phyloP scores from a whole-genome alignment of 2,329 filamentous ascomycete genomes.

The Trichophyton benhamiae region DNA sequence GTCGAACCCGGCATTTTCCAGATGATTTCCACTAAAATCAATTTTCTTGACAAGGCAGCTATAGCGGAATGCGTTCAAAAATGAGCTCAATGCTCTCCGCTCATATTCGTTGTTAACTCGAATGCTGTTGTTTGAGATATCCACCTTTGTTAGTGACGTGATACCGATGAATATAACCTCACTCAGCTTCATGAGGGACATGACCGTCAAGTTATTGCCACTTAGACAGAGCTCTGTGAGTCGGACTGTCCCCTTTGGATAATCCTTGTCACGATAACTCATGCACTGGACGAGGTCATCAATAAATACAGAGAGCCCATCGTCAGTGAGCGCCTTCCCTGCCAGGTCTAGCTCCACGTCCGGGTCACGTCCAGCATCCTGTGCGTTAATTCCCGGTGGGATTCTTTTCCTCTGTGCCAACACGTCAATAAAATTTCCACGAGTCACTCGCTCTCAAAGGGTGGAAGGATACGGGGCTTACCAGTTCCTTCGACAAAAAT shows the following conservation, averaged over 20 bases:
- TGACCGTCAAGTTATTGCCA: slow-evolving; percentile 34
- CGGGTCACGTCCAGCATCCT: slow-evolving; percentile 22
- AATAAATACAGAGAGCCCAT: slow-evolving; percentile 33
- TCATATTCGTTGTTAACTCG: slow-evolving; percentile 26
- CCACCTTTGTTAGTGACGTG: slow-evolving; percentile 36
- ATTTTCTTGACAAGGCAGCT: slow-evolving; percentile 35
- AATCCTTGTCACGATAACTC: slow-evolving; percentile 20
- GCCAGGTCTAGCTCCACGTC: slow-evolving; percentile 36
- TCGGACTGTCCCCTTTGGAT: slow-evolving; percentile 22
- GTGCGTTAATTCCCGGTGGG: slow-evolving; percentile 19
- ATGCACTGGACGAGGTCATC: slow-evolving; percentile 32
- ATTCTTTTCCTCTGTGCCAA: slow-evolving; percentile 25
- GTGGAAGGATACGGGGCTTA: slow-evolving; percentile 12
- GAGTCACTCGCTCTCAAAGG: background rate
- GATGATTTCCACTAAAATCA: slow-evolving; percentile 34
- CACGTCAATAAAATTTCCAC: slow-evolving; percentile 4
- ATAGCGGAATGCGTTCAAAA: slow-evolving; percentile 32
- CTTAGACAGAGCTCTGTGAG: slow-evolving; percentile 37
- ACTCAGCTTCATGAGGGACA: slow-evolving; percentile 31
- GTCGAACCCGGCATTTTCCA: slow-evolving; percentile 36
- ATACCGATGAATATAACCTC: slow-evolving; percentile 30
- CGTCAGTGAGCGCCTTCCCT: slow-evolving; percentile 36
- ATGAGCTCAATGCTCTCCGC: slow-evolving; percentile 31
- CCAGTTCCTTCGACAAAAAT: slow-evolving; percentile 35
- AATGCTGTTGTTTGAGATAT: slow-evolving; percentile 37